Conservation (phyloP, 768 basidiomycete species). For the Panellus pusillus region DNA sequence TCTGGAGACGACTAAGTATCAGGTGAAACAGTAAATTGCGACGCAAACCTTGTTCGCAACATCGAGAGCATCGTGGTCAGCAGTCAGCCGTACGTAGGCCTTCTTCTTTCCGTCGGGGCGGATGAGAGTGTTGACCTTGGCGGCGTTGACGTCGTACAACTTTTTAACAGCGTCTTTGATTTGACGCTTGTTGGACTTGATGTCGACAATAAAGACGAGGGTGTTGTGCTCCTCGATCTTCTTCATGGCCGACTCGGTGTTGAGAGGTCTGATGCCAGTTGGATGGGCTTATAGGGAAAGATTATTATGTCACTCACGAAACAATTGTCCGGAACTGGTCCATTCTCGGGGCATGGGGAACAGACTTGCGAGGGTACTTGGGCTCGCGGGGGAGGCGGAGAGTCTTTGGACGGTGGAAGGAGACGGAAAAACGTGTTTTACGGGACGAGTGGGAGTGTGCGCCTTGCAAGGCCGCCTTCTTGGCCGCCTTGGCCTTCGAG, state of each 20-base stretch:
- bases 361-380: slow-evolving; percentile 93
- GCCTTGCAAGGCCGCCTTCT: slow-evolving; percentile 95
- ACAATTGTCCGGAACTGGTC: slow-evolving; percentile 95
- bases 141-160: slow-evolving; percentile 94
- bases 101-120: slow-evolving; percentile 99
- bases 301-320: slow-evolving; percentile 53
- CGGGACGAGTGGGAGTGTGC: slow-evolving; percentile 71
- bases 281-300: neutral
- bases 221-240: slow-evolving; percentile 99
- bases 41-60: slow-evolving; percentile 90
- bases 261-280: slow-evolving; percentile 59
- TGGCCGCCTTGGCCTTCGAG: slow-evolving; percentile 87
- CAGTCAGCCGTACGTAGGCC: slow-evolving; percentile 93
- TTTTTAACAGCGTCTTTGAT: slow-evolving; percentile 99
- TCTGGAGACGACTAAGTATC: slow-evolving; percentile 44
- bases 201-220: slow-evolving; percentile 95
- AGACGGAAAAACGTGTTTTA: slow-evolving; percentile 82
- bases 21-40: neutral
- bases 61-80: slow-evolving; percentile 96
- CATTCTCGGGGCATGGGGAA: slow-evolving; percentile 91
- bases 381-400: slow-evolving; percentile 80
- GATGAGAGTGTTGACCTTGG: slow-evolving; percentile 97
- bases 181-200: slow-evolving; percentile 96
- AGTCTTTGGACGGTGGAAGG: slow-evolving; percentile 97
- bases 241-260: slow-evolving; percentile 99